phyloP scores from a whole-genome alignment of 169 alveolate genomes.

The Plasmodium fragile region DNA sequence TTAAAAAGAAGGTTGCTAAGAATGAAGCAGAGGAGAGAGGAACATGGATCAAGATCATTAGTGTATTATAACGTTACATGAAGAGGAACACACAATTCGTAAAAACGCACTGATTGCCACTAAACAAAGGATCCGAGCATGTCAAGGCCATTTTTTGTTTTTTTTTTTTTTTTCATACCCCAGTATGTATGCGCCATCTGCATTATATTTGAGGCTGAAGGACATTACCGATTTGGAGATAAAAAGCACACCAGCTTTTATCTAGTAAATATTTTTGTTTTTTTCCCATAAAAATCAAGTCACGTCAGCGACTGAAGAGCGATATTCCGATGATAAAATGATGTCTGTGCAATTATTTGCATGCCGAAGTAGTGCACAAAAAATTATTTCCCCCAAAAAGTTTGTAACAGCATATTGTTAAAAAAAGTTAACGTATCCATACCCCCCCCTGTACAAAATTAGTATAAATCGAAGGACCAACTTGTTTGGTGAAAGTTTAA shows the following conservation, averaged over 20 bases:
- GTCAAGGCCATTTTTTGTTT: neutral
- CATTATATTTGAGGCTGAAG: constrained; percentile 2
- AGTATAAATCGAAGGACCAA: neutral
- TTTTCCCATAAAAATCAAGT: neutral
- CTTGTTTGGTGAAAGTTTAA: neutral
- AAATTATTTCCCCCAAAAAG: neutral
- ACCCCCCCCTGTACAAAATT: neutral
- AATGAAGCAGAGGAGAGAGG: neutral
- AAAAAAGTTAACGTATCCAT: neutral
- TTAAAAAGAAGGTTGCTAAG: neutral
- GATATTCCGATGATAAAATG: neutral
- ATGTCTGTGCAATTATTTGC: neutral
- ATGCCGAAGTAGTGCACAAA: neutral
- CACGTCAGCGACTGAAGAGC: neutral
- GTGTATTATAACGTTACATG: neutral
- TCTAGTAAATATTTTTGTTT: neutral
- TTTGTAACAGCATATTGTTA: neutral
- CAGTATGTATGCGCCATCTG: neutral
- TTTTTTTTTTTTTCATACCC: neutral
- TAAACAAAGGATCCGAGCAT: neutral
- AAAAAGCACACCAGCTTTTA: neutral
- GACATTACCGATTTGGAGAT: neutral
- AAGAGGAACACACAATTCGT: neutral
- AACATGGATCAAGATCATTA: neutral
- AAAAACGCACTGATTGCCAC: neutral